Conservation (phyloP, 108 stramenopile species). For the Mediolabrus comicus region DNA sequence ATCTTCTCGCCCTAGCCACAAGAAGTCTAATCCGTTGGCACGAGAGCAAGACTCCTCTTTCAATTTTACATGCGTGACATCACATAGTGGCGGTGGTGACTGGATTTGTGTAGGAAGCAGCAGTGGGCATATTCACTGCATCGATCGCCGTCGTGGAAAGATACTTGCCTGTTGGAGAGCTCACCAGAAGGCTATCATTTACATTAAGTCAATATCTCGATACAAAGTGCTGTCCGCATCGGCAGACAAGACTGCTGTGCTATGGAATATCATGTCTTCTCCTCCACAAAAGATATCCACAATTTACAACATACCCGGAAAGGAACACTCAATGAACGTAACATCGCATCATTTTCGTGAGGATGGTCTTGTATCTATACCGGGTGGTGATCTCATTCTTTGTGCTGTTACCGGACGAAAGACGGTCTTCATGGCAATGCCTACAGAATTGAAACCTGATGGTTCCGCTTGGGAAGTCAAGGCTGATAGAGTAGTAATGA, state of each 20-base stretch:
- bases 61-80: conserved; percentile 23
- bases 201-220: conserved; percentile 21
- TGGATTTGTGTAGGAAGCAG: conserved; percentile 25
- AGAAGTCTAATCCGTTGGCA: neutral
- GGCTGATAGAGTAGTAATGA: conserved; percentile 30
- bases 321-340: conserved; percentile 23
- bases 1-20: too few relatives aligned
- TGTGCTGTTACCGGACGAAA: conserved; percentile 23
- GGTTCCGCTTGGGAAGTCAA: neutral
- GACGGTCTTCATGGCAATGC: conserved; percentile 25
- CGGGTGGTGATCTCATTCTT: conserved; percentile 14
- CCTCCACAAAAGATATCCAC: conserved; percentile 24
- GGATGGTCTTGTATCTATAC: conserved; percentile 34
- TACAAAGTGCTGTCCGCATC: conserved; percentile 16
- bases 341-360: conserved; percentile 10
- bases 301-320: conserved; percentile 35
- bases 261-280: conserved; percentile 22
- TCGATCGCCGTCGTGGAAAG: conserved; percentile 20
- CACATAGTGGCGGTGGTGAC: conserved; percentile 18
- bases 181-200: conserved; percentile 22
- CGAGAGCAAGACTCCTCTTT: conserved; percentile 1
- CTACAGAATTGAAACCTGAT: neutral
- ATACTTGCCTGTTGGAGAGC: conserved; percentile 28
- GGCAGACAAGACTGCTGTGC: conserved; percentile 27
- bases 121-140: conserved; percentile 31